Evolutionary conservation across 345 rosid species (phyloP).

Genomic region (Excoecaria agallocha): DNA sequence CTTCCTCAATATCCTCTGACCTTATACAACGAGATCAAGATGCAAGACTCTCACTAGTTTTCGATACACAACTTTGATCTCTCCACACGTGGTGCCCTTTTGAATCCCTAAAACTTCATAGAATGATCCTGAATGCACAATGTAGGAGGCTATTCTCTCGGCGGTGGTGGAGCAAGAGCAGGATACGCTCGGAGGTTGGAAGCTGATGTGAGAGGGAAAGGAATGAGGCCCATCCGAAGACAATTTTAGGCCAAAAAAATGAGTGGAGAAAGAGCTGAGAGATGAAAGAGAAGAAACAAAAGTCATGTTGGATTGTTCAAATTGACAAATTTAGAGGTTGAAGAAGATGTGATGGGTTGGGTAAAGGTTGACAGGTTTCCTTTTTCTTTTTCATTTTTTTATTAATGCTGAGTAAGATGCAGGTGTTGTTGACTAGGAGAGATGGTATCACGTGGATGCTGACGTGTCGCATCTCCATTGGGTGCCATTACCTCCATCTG

Average conservation of each 20-base stretch:
- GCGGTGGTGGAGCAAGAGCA: slow-evolving; percentile 44
- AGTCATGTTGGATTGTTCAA: slow-evolving; percentile 21
- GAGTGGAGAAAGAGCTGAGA: slow-evolving; percentile 20
- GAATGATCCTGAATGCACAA: slow-evolving; percentile 32
- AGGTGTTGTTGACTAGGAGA: too few species aligned
- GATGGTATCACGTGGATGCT: too few species aligned
- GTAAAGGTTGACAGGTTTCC: not conserved
- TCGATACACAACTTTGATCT: slow-evolving; percentile 69
- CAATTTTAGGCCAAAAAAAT: too few species aligned
- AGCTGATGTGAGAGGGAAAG: slow-evolving; percentile 17
- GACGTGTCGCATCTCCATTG: too few species aligned
- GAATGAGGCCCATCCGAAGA: slow-evolving; percentile 4
- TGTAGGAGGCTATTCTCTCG: slow-evolving; percentile 28
- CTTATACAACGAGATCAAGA: slow-evolving; percentile 49
- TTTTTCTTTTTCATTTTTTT: too few species aligned
- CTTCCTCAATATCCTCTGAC: slow-evolving; percentile 42
- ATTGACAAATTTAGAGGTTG: not conserved
- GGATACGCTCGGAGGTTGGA: slow-evolving; percentile 35
- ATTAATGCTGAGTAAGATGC: too few species aligned
- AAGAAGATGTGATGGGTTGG: not conserved
- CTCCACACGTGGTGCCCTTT: slow-evolving; percentile 49
- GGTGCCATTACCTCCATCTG: too few species aligned
- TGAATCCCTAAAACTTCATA: slow-evolving; percentile 60
- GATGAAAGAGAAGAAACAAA: slow-evolving; percentile 25
- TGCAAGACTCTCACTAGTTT: slow-evolving; percentile 55